These are phyloP conservation scores for Setaria italica DNA, from an alignment of 202 grass and related monocot genomes.

Conservation along the genomic window DNA sequence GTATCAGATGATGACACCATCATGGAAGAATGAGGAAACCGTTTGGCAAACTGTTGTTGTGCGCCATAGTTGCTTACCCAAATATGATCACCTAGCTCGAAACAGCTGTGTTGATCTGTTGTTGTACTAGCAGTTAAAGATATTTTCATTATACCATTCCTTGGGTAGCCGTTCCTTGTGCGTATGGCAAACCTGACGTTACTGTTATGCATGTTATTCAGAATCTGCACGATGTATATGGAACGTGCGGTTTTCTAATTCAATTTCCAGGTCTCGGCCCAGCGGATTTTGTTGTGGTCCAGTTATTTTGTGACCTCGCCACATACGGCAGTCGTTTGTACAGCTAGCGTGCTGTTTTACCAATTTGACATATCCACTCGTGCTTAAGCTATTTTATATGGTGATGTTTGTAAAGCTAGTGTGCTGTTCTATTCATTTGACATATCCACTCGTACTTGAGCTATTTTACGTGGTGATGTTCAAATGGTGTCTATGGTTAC, in stretches of 20 bases:
- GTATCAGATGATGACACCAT: conserved; percentile 50
- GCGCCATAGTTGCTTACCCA: conserved; percentile 28
- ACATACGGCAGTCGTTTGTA: neutral
- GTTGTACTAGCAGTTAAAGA: conserved; percentile 20
- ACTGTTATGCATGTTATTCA: conserved; percentile 15
- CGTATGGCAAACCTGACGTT: neutral
- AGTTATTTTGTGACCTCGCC: neutral
- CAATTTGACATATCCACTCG: neutral
- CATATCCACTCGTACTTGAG: neutral
- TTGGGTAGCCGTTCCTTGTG: neutral
- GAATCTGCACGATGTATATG: neutral
- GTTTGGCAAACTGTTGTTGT: conserved; percentile 9
- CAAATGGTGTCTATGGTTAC: no score
- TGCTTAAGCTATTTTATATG: no score
- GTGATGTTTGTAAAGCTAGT: neutral
- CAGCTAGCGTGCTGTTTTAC: neutral
- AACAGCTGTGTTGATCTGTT: conserved; percentile 1
- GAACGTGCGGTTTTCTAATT: neutral
- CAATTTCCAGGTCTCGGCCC: neutral
- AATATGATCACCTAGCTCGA: neutral
- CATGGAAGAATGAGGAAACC: conserved; percentile 49
- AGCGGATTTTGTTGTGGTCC: neutral
- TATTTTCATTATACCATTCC: conserved; percentile 19
- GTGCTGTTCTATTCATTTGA: neutral
- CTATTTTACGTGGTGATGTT: no score